Conservation (phyloP, 2,329 filamentous ascomycete genomes). For the Fusarium acutatum region DNA sequence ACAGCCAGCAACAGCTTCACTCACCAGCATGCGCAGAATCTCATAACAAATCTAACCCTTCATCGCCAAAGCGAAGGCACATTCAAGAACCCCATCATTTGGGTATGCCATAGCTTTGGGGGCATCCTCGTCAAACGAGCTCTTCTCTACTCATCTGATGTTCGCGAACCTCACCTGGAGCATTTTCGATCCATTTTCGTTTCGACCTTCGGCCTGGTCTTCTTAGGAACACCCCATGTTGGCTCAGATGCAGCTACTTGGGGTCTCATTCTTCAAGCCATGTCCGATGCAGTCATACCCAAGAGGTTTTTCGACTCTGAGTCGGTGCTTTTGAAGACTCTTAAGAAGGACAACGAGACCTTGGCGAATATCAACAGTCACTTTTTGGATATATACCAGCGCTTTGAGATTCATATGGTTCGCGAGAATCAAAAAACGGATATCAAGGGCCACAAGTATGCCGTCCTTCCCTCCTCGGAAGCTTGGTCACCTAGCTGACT, state of each 20-base stretch:
- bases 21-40: constrained; percentile 74
- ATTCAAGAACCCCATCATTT: constrained; percentile 73
- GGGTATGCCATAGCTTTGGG: constrained; percentile 78
- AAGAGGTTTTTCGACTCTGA: constrained; percentile 74
- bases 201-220: constrained; percentile 79
- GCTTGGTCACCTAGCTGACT: neutral
- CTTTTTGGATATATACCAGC: constrained; percentile 75
- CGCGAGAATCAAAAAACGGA: constrained; percentile 79
- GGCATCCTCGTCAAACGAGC: constrained; percentile 77
- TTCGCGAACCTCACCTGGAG: constrained; percentile 67
- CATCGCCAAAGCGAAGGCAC: constrained; percentile 68
- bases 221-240: constrained; percentile 79
- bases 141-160: constrained; percentile 71
- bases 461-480: neutral
- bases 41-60: constrained; percentile 69
- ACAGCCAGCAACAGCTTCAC: constrained; percentile 73
- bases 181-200: constrained; percentile 74
- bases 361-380: constrained; percentile 77
- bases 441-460: constrained; percentile 66
- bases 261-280: constrained; percentile 72
- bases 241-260: constrained; percentile 75
- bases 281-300: constrained; percentile 71
- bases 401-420: constrained; percentile 79
- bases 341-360: constrained; percentile 79
- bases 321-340: constrained; percentile 71